A percentile compares a stretch with the other conserved stretches of the same genome.
These are phyloP conservation scores for Microcyclospora pomicola DNA, from an alignment of 2,329 filamentous ascomycete species.

Conservation along the genomic window DNA sequence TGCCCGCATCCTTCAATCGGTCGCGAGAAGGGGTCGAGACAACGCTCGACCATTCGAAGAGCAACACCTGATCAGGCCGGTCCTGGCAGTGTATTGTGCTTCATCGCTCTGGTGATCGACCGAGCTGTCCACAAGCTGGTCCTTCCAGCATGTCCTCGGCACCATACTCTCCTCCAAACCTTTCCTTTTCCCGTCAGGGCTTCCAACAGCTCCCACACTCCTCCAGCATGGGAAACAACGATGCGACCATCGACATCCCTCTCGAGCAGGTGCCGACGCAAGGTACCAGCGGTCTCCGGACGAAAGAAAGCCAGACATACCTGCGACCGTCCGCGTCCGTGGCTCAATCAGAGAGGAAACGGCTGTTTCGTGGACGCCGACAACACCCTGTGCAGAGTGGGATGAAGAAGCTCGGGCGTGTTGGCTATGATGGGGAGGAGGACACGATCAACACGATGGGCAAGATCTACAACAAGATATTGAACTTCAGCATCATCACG, in stretches of 20 bases:
- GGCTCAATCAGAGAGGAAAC: conserved; percentile 22
- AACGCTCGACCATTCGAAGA: neutral
- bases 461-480: conserved; percentile 44
- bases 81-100: neutral
- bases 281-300: conserved; percentile 27
- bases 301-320: conserved; percentile 21
- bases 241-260: conserved; percentile 48
- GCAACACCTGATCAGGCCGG: neutral
- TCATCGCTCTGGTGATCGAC: neutral
- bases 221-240: conserved; percentile 26
- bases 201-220: conserved; percentile 11
- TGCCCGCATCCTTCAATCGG: too few species aligned
- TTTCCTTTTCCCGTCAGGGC: neutral
- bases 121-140: neutral
- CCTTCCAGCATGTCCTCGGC: neutral
- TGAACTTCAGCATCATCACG: conserved; percentile 49
- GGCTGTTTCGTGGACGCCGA: conserved; percentile 23
- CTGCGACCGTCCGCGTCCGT: conserved; percentile 17
- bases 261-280: conserved; percentile 41
- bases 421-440: conserved; percentile 34
- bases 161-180: neutral
- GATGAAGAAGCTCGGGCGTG: conserved; percentile 9
- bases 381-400: conserved; percentile 21
- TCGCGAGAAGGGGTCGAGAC: too few species aligned
- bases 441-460: conserved; percentile 46